These are phyloP conservation scores for Saccharata proteae DNA, from an alignment of 2,329 filamentous ascomycete genomes.

Conservation along the genomic window DNA sequence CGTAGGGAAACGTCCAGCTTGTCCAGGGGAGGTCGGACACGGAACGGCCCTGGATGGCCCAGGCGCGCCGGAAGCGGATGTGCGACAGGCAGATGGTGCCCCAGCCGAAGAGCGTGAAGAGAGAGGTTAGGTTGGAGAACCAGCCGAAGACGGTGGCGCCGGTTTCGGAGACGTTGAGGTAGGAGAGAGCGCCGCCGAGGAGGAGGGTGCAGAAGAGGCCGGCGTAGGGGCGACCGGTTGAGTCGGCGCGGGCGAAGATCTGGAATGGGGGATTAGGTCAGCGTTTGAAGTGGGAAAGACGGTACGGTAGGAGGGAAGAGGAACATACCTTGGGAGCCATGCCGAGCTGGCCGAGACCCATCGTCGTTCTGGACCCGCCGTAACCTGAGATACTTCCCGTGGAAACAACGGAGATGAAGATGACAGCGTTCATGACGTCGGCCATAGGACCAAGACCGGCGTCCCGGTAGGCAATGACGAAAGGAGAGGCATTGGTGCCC, in stretches of 20 bases:
- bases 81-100: slow-evolving; percentile 51
- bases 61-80: slow-evolving; percentile 49
- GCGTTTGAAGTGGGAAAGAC: no score
- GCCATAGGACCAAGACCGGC: slow-evolving; percentile 26
- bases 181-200: slow-evolving; percentile 24
- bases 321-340: slow-evolving; percentile 27
- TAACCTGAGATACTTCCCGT: slow-evolving; percentile 34
- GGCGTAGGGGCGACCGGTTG: slow-evolving; percentile 24
- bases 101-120: slow-evolving; percentile 55
- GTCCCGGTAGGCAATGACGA: slow-evolving; percentile 33
- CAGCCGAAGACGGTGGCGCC: slow-evolving; percentile 34
- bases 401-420: slow-evolving; percentile 35
- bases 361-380: slow-evolving; percentile 31
- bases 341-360: slow-evolving; percentile 31
- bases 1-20: slow-evolving; percentile 33
- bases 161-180: slow-evolving; percentile 30
- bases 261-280: neutral
- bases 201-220: slow-evolving; percentile 17
- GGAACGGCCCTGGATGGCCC: slow-evolving; percentile 45
- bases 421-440: slow-evolving; percentile 38
- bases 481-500: slow-evolving; percentile 34
- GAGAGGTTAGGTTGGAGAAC: slow-evolving; percentile 36
- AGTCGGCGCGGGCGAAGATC: slow-evolving; percentile 19
- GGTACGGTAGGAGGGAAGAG: neutral
- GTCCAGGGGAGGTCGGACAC: slow-evolving; percentile 50